Conservation (phyloP, 176 grass and related monocot species). For the Triticum dicoccoides region DNA sequence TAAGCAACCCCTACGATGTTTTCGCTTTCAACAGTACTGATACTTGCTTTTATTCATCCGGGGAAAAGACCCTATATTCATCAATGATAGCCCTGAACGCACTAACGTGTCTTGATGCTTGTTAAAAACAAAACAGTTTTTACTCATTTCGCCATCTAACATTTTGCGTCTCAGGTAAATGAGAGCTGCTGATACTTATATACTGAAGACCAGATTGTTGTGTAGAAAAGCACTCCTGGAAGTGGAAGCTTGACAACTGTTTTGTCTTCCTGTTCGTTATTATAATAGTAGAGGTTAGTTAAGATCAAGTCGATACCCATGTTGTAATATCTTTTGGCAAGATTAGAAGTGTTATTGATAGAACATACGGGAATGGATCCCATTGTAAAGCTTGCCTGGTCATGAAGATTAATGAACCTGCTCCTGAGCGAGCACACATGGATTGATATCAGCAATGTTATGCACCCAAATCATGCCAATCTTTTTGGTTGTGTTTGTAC, state of each 20-base stretch:
- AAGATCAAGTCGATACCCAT: not conserved
- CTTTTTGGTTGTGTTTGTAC: not conserved
- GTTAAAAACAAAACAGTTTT: not conserved
- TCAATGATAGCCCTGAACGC: not conserved
- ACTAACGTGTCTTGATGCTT: not conserved
- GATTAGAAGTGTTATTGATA: conserved; percentile 5
- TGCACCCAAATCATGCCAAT: not conserved
- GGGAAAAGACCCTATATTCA: not conserved
- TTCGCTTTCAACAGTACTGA: not conserved
- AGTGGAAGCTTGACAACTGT: not conserved
- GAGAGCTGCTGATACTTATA: conserved; percentile 20
- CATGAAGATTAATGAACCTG: not conserved
- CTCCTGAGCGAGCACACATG: not conserved
- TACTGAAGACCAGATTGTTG: conserved; percentile 12
- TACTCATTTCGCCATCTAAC: conserved; percentile 4
- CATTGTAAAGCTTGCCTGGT: conserved; percentile 12
- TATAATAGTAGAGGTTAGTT: not conserved
- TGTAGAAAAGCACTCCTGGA: conserved; percentile 13
- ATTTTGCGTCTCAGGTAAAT: conserved; percentile 44
- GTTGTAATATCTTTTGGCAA: conserved; percentile 8
- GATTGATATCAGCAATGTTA: not conserved
- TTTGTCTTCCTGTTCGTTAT: not conserved
- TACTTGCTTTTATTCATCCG: not conserved
- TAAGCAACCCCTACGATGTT: not conserved
- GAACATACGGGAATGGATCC: conserved; percentile 14